Percentiles rank a stretch among this genome's conserved stretches.
These are phyloP conservation scores for Reutealis trisperma DNA, from an alignment of 345 rosid genomes.

Conservation along the genomic window DNA sequence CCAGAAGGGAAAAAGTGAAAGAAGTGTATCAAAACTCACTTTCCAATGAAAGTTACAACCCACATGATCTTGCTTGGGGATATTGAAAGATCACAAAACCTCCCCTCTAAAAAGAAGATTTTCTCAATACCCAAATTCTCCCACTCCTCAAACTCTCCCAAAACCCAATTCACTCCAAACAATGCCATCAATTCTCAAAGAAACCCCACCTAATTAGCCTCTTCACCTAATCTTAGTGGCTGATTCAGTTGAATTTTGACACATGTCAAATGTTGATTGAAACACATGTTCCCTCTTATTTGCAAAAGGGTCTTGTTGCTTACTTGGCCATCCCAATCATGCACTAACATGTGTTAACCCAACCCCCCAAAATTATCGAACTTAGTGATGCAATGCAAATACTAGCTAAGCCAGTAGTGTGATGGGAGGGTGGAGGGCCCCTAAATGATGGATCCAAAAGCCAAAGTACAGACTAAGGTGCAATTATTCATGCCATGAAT, in stretches of 20 bases:
- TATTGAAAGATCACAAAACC: slow-evolving; percentile 39
- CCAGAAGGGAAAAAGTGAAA: slow-evolving; percentile 20
- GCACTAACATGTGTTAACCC: slow-evolving; percentile 45
- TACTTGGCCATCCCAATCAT: slow-evolving; percentile 49
- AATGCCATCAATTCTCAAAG: neutral
- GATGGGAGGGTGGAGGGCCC: slow-evolving; percentile 33
- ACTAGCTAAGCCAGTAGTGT: neutral
- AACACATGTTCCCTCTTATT: slow-evolving; percentile 14
- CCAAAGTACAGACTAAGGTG: slow-evolving; percentile 57
- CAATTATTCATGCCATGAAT: slow-evolving; percentile 83
- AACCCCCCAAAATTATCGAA: slow-evolving; percentile 36
- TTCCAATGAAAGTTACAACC: slow-evolving; percentile 35
- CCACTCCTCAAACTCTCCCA: slow-evolving; percentile 22
- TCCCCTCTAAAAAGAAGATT: slow-evolving; percentile 34
- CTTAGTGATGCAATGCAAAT: slow-evolving; percentile 22
- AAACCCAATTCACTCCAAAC: slow-evolving; percentile 31
- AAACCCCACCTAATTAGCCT: slow-evolving; percentile 3
- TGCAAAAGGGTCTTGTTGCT: slow-evolving; percentile 33
- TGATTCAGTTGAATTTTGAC: slow-evolving; percentile 7
- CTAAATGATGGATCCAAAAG: slow-evolving; percentile 71
- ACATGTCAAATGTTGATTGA: slow-evolving; percentile 32
- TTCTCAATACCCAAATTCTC: slow-evolving; percentile 18
- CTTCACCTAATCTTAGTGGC: slow-evolving; percentile 16
- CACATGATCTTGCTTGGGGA: slow-evolving; percentile 60
- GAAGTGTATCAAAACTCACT: slow-evolving; percentile 35